Conservation (phyloP, 805 yeast species). For the Schwanniomyces polymorphus region DNA sequence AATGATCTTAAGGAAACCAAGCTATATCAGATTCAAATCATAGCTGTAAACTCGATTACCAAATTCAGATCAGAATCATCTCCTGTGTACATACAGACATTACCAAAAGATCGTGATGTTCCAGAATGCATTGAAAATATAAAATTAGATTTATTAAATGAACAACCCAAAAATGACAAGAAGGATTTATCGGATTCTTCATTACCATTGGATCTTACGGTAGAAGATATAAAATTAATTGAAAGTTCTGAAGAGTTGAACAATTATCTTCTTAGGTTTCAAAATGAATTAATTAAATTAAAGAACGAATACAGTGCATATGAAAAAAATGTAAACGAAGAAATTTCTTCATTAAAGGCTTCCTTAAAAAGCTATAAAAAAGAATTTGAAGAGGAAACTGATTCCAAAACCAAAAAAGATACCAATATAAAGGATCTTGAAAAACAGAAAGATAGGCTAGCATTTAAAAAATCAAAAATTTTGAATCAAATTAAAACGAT, state of each 20-base stretch:
- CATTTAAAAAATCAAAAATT: slow-evolving; percentile 31
- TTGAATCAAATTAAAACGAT: slow-evolving; percentile 19
- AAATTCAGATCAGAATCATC: slow-evolving; percentile 34
- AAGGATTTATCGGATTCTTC: background rate
- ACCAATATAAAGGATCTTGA: slow-evolving; percentile 31
- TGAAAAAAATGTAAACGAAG: slow-evolving; percentile 10
- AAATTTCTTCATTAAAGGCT: slow-evolving; percentile 19
- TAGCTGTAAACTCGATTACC: slow-evolving; percentile 35
- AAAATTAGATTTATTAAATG: slow-evolving; percentile 1
- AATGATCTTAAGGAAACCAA: slow-evolving; percentile 24
- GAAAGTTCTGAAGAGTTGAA: slow-evolving; percentile 18
- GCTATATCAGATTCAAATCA: slow-evolving; percentile 34
- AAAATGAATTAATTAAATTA: slow-evolving; percentile 22
- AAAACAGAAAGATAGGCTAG: slow-evolving; percentile 29
- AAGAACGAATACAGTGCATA: slow-evolving; percentile 19
- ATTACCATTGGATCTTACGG: background rate
- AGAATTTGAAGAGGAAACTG: slow-evolving; percentile 38
- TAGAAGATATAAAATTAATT: slow-evolving; percentile 12
- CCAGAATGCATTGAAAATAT: background rate
- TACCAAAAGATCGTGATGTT: slow-evolving; percentile 2
- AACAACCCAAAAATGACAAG: slow-evolving; percentile 1
- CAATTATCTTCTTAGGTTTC: slow-evolving; percentile 23
- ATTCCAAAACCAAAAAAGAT: slow-evolving; percentile 26
- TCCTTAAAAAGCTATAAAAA: slow-evolving; percentile 30
- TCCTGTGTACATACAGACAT: slow-evolving; percentile 33